Conservation (phyloP, 768 basidiomycete genomes). For the Lyophyllum atratum region DNA sequence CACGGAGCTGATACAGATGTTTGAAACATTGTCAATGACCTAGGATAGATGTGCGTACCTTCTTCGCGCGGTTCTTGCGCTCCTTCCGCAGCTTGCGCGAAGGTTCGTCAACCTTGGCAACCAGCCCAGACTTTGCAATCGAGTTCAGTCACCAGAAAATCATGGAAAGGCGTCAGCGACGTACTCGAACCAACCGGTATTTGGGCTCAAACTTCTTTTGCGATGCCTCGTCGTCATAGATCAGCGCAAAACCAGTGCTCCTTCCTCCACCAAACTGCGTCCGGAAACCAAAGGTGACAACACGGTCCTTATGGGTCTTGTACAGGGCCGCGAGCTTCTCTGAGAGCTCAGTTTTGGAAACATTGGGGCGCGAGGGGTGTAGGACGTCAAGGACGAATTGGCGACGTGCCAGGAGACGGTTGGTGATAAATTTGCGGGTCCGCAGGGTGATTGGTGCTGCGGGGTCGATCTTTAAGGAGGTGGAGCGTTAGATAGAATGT, state of each 20-base stretch:
- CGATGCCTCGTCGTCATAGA: constrained; percentile 93
- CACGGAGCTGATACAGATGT: constrained; percentile 68
- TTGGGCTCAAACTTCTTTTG: constrained; percentile 98
- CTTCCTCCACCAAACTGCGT: constrained; percentile 98
- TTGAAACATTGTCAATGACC: background rate
- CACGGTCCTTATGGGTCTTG: constrained; percentile 89
- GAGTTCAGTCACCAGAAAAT: background rate
- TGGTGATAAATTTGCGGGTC: constrained; percentile 99
- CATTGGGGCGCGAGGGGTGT: constrained; percentile 94
- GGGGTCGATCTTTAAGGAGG: constrained; percentile 62
- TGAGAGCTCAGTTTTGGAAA: constrained; percentile 87
- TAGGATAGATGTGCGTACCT: constrained; percentile 49
- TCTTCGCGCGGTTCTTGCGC: constrained; percentile 99
- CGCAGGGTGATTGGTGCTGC: constrained; percentile 92
- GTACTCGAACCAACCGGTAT: constrained; percentile 90
- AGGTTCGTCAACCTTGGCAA: constrained; percentile 81
- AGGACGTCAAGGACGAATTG: constrained; percentile 96
- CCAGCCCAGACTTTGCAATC: constrained; percentile 58
- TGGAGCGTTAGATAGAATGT: constrained; percentile 7
- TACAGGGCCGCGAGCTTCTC: constrained; percentile 92
- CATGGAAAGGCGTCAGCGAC: constrained; percentile 31
- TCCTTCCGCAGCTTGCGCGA: constrained; percentile 99
- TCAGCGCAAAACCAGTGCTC: constrained; percentile 95
- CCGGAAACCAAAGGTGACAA: constrained; percentile 92
- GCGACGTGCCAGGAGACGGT: constrained; percentile 93